Evolutionary conservation across 2,329 filamentous ascomycete species (phyloP).

Genomic region (Apiospora phragmitis): DNA sequence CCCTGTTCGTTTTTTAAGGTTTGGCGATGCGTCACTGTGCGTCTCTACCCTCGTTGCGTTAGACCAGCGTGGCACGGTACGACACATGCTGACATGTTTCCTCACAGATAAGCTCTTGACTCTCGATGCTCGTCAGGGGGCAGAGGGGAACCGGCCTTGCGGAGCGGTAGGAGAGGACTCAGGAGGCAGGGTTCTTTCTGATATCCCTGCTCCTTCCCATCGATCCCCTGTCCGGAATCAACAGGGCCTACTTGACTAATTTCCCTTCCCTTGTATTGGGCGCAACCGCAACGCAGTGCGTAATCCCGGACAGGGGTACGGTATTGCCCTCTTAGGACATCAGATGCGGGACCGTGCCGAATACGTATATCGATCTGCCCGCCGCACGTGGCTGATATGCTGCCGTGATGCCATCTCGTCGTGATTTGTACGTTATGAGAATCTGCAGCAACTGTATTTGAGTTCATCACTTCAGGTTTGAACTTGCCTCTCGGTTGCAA

Average conservation of each 20-base stretch:
- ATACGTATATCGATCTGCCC: background rate
- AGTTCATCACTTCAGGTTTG: background rate
- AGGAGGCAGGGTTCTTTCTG: background rate
- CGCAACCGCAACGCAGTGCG: background rate
- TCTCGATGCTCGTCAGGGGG: background rate
- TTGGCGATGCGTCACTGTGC: slow-evolving; percentile 1
- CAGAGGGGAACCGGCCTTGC: background rate
- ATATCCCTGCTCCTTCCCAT: background rate
- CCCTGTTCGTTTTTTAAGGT: background rate
- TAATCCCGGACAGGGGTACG: background rate
- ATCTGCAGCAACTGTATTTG: background rate
- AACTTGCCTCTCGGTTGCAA: background rate
- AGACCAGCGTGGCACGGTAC: background rate
- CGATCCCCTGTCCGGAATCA: background rate
- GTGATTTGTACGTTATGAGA: background rate
- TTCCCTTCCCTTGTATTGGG: background rate
- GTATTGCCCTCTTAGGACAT: background rate
- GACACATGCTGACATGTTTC: background rate
- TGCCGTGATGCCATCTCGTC: background rate
- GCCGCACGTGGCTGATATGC: background rate
- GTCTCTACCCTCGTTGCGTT: background rate
- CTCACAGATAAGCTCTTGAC: background rate
- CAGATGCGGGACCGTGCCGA: background rate
- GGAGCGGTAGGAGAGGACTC: background rate
- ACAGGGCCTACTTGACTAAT: background rate